A percentile compares a stretch with the other conserved stretches of the same genome.
phyloP scores from a whole-genome alignment of 2,329 filamentous ascomycete genomes.

The Lachnellula cervina region DNA sequence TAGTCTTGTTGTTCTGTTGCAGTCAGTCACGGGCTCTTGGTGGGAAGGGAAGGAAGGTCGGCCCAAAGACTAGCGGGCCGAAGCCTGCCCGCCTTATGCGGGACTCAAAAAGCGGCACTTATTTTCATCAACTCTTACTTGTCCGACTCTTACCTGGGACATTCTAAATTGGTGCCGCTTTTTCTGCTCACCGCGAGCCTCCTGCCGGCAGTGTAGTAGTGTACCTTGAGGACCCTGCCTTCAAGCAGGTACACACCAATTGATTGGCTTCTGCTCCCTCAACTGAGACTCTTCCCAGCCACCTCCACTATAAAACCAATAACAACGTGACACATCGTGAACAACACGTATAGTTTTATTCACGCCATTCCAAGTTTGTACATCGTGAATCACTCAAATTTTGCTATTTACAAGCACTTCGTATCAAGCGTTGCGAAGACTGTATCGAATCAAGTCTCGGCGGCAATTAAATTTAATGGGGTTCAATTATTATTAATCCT shows the following conservation, averaged over 20 bases:
- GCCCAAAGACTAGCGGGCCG: neutral
- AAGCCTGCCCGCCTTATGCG: neutral
- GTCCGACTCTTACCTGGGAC: too few relatives aligned
- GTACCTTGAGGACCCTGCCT: neutral
- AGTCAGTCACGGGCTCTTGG: neutral
- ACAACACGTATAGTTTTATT: neutral
- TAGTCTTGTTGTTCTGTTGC: neutral
- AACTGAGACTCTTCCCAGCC: constrained; percentile 3
- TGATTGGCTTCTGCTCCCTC: neutral
- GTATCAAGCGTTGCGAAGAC: neutral
- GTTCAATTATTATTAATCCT: too few relatives aligned
- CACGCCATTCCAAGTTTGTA: neutral
- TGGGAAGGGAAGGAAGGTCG: neutral
- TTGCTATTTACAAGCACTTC: neutral
- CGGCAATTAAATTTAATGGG: too few relatives aligned
- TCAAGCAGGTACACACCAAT: constrained; percentile 3
- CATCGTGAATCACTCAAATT: neutral
- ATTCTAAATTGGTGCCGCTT: neutral
- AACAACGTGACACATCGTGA: neutral
- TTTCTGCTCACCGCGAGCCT: neutral
- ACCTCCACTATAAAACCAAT: constrained; percentile 2
- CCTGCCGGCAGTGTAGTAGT: neutral
- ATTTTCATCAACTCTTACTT: too few relatives aligned
- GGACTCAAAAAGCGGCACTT: neutral
- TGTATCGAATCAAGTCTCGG: too few relatives aligned